Percentiles rank a stretch among this genome's conserved stretches.
Conservation (phyloP, 2,329 filamentous ascomycete genomes). For the Scedosporium boydii region DNA sequence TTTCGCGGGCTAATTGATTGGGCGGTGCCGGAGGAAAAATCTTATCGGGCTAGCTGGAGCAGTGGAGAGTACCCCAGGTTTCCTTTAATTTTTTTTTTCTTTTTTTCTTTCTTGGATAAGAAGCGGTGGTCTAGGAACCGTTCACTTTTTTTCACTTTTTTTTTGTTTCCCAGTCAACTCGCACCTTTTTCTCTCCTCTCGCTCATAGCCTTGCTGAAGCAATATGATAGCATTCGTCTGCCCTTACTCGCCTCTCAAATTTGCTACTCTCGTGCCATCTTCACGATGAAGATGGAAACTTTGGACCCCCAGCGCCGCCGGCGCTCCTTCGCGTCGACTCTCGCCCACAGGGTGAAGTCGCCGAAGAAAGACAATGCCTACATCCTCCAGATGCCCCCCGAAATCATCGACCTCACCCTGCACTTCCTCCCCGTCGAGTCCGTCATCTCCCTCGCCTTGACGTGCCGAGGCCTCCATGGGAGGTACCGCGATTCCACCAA, state of each 20-base stretch:
- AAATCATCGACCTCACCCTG: conserved; percentile 6
- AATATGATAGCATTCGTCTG: not conserved
- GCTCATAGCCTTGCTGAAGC: too few relatives aligned
- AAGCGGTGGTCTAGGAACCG: not conserved
- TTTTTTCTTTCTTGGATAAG: not conserved
- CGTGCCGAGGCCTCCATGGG: conserved; percentile 1
- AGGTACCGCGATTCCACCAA: not conserved
- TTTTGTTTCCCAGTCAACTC: not conserved
- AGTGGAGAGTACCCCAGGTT: not conserved
- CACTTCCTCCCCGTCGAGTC: not conserved
- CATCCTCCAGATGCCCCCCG: conserved; percentile 5
- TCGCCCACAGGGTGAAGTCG: not conserved
- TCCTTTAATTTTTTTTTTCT: not conserved
- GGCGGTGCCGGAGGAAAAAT: not conserved
- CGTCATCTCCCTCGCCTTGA: conserved; percentile 6
- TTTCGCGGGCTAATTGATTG: not conserved
- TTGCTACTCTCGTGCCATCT: not conserved
- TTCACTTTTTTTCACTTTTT: not conserved
- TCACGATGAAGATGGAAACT: not conserved
- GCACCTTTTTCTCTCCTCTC: too few relatives aligned
- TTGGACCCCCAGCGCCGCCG: not conserved
- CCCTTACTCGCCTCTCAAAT: not conserved
- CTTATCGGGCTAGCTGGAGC: not conserved
- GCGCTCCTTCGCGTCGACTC: not conserved
- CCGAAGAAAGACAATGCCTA: not conserved